Base-by-base conservation (phyloP, 352 stramenopile species). In the Pythium plurisporium region DNA sequence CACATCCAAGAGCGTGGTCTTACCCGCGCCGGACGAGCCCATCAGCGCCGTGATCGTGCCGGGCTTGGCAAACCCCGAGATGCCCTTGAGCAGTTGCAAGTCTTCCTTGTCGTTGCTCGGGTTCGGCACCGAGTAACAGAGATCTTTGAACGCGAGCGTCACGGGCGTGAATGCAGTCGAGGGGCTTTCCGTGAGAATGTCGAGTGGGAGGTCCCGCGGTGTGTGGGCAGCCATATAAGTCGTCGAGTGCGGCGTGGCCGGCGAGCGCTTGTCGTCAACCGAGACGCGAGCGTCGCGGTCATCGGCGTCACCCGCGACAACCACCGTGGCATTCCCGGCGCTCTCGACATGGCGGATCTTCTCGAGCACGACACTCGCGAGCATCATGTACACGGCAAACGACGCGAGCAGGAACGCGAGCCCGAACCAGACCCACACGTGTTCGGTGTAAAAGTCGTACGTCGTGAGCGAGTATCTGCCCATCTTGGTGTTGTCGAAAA, bases 1-100 rank as follows among this genome's bases (percentile, higher is more conserved):
- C 8, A 98, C 93, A 66, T 99, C 94, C 70, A 97, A 94, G 1
- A 98, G 64, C 6, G 95, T 98, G 15, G 92, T 97, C 63, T 98
- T 98, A 19, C 93, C 90, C 22, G 87, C 82, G 27, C 85, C 84
- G 25, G 72, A 81, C 0, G 75, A 83, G 10, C 83, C 82, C 76
- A 91, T 91, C 2, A 93, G 49, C 11, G 82, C 82, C 3, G 78
- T 86, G 40, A 91, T 82, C 1, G 64, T 72, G 0, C 83, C 82
- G 19, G 80, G 82, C 12, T 67, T 23, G 1, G 77, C 75, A 34
- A 72, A 76, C 12, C 79, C 82, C 8, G 69, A 79, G 50, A 93
- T 77, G 3, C 70, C 67, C 54, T 82, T 76, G 17, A 92, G 69
- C 41, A 89, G 48, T 33, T 86, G 66, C 22, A 83, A 42, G 10